Evolutionary conservation across 2,329 filamentous ascomycete genomes (phyloP), one percentile per base, ranked within the genome.

Genomic region (Verticillium zaregamsianum): DNA sequence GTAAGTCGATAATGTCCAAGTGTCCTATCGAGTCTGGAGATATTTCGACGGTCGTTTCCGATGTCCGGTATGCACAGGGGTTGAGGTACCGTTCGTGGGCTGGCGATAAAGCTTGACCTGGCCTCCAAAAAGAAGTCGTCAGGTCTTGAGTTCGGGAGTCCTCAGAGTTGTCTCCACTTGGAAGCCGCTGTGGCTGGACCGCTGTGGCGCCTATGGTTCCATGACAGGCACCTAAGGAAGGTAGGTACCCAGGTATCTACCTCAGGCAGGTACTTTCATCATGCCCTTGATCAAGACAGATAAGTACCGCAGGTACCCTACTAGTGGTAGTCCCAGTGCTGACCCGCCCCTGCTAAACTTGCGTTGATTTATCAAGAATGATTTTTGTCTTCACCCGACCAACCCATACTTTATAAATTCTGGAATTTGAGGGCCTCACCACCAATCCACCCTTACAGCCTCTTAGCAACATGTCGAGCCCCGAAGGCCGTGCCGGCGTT

Each of bases 401-500:
- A 25, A 23, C 20, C 45, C 8, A 23, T 52, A 4, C 20, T n/a
- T 67, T 55, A 66, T 63, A 33, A 28, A 20, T 40, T 39, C 59
- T 25, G 58, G 35, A 32, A 58, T 55, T 25, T 9, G n/a, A 52
- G 3, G 32, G n/a, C 59, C 32, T 54, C 52, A 56, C 54, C 45
- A 33, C 31, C 54, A 45, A 23, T 17, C n/a, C 45, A 11, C n/a
- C 9, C 11, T 52, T 5, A 25, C 8, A n/a, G n/a, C 20, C 20
- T 3, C 20, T 11, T 49, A 31, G 45, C 31, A 68, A 59, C 59
- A 78, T 78, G 76, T 75, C 77, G 59, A 76, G 76, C 56, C 73
- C 76, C 45, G 76, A 79, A 65, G 73, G 69, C 64, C 75, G 76
- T 60, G 69, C 73, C 63, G 77, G 76, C 63, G 72, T 77, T 31